These are phyloP conservation scores for Neofusicoccum umdonicola DNA, from an alignment of 2,329 filamentous ascomycete genomes.

Conservation along the genomic window DNA sequence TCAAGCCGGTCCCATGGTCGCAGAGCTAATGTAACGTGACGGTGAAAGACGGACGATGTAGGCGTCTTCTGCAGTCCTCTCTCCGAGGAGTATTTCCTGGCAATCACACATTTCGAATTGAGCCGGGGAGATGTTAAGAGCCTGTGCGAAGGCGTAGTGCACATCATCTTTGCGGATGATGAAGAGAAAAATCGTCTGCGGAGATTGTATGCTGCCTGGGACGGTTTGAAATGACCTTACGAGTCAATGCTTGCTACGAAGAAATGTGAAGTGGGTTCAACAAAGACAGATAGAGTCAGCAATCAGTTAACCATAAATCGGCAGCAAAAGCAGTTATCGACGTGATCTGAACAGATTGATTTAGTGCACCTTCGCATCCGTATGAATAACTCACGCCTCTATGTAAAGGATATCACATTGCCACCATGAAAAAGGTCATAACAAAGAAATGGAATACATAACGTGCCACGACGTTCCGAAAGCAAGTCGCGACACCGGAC, in stretches of 20 bases:
- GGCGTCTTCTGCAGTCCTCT: constrained; percentile 75
- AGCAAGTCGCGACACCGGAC: too few relatives aligned
- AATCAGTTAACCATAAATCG: too few relatives aligned
- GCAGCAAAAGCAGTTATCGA: too few relatives aligned
- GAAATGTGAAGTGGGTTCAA: too few relatives aligned
- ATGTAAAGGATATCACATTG: too few relatives aligned
- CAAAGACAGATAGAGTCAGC: too few relatives aligned
- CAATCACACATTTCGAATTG: constrained; percentile 67
- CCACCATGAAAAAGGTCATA: too few relatives aligned
- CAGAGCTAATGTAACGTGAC: constrained; percentile 19
- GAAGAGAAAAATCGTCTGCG: constrained; percentile 59
- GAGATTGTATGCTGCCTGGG: constrained; percentile 6
- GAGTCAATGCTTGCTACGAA: not conserved
- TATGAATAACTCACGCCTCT: too few relatives aligned
- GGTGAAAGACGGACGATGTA: constrained; percentile 71
- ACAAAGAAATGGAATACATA: too few relatives aligned
- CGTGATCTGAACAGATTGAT: too few relatives aligned
- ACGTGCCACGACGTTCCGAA: too few relatives aligned
- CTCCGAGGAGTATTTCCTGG: constrained; percentile 74
- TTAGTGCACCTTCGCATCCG: too few relatives aligned
- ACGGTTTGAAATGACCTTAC: constrained; percentile 3
- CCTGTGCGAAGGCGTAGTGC: constrained; percentile 61
- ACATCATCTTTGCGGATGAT: constrained; percentile 65
- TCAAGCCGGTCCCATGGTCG: not conserved
- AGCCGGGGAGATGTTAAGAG: constrained; percentile 46